Evolutionary conservation across 2,329 filamentous ascomycete species (phyloP).

Genomic region (Colletotrichum theobromicola): DNA sequence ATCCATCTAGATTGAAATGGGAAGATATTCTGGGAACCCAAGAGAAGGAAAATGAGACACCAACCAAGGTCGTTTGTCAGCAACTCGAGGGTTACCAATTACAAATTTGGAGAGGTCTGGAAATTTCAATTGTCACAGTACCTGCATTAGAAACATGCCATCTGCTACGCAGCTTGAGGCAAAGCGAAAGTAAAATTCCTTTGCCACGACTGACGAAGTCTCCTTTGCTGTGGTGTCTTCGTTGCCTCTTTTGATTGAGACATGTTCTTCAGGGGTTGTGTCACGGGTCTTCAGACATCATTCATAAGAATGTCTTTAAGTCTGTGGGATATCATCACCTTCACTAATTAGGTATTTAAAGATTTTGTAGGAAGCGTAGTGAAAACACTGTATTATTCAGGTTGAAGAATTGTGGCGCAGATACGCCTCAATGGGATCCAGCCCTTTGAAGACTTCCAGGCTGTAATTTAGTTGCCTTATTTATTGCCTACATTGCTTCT

Average conservation of each 20-base stretch:
- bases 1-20: background rate
- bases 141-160: background rate
- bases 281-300: background rate
- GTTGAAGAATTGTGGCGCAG: background rate
- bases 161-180: rapidly evolving
- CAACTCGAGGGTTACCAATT: background rate
- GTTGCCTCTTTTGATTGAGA: background rate
- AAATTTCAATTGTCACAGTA: background rate
- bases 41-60: background rate
- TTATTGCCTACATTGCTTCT: background rate
- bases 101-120: background rate
- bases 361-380: too few relatives aligned
- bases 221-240: too few relatives aligned
- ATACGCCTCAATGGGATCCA: background rate
- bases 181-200: background rate
- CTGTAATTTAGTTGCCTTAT: background rate
- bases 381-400: too few relatives aligned
- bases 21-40: background rate
- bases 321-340: background rate
- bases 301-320: background rate
- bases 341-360: too few relatives aligned
- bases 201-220: background rate
- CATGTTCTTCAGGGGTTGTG: rapidly evolving
- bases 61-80: background rate
- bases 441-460: background rate